Evolutionary conservation across 495 filamentous ascomycete genomes (phyloP).

Genomic region (Penicillium coffeae): DNA sequence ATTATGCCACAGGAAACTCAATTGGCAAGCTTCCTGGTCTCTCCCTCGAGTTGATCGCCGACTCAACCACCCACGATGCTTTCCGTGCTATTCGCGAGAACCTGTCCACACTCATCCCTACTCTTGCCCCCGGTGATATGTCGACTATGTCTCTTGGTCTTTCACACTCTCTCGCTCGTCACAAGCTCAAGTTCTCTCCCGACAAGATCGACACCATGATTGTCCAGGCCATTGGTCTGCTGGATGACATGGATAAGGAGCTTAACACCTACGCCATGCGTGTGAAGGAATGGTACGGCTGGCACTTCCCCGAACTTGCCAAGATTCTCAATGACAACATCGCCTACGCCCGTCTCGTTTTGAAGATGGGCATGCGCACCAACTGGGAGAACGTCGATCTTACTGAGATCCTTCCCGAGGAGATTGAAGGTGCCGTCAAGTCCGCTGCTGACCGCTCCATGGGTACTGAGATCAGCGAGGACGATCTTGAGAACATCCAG

Average conservation of each 20-base stretch:
- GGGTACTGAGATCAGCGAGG: conserved; percentile 90
- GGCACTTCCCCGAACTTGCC: conserved; percentile 98
- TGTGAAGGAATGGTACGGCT: conserved; percentile 99
- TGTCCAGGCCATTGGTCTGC: conserved; percentile 87
- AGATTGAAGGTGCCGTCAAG: conserved; percentile 91
- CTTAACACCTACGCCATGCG: conserved; percentile 98
- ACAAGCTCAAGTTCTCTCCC: conserved; percentile 97
- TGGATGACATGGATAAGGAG: conserved; percentile 98
- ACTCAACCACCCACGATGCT: conserved; percentile 79
- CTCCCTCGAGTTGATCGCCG: conserved; percentile 78
- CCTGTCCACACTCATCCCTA: conserved; percentile 85
- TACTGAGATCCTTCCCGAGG: conserved; percentile 89
- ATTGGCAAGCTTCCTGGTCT: conserved; percentile 91
- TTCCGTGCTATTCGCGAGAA: conserved; percentile 92
- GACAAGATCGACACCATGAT: conserved; percentile 99
- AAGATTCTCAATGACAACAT: conserved; percentile 97
- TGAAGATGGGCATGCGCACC: conserved; percentile 80
- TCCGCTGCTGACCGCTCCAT: conserved; percentile 92
- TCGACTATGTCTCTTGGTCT: conserved; percentile 92
- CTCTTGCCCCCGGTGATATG: conserved; percentile 77
- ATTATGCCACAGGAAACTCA: conserved; percentile 54
- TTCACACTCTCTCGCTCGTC: conserved; percentile 94
- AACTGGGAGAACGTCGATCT: conserved; percentile 75
- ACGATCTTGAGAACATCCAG: conserved; percentile 88
- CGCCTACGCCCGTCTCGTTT: conserved; percentile 83